A percentile compares a stretch with the other conserved stretches of the same genome.
Evolutionary conservation across 1,284 basidiomycete species (phyloP).

Genomic region (Athelia psychrophila): DNA sequence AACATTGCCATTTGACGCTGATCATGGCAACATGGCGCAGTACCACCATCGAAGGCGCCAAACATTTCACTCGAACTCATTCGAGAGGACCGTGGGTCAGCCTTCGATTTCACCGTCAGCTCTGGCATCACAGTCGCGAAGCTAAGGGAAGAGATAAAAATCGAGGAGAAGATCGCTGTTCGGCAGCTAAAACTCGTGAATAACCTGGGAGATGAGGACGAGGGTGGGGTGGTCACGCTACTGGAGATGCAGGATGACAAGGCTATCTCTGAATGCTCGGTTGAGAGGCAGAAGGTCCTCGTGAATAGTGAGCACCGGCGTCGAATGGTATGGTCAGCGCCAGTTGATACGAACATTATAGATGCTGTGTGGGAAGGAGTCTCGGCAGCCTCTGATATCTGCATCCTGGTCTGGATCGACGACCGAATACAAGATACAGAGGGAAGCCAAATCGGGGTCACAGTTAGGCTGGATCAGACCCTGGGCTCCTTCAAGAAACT

Average conservation of each 20-base stretch:
- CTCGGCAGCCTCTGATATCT: not conserved
- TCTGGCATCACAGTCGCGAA: not conserved
- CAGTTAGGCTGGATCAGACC: not conserved
- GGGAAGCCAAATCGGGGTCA: not conserved
- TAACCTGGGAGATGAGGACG: not conserved
- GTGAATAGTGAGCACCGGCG: too few relatives aligned
- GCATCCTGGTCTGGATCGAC: not conserved
- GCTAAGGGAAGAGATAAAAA: not conserved
- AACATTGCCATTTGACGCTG: too few relatives aligned
- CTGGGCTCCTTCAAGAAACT: not conserved
- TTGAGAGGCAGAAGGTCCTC: too few relatives aligned
- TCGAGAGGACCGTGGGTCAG: not conserved
- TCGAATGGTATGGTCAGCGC: too few relatives aligned
- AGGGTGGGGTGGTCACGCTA: not conserved
- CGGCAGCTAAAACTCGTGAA: not conserved
- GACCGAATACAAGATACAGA: not conserved
- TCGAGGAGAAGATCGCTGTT: not conserved
- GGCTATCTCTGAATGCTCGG: not conserved
- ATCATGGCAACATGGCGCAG: not conserved
- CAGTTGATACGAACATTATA: too few relatives aligned
- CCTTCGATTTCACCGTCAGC: not conserved
- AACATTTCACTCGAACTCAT: not conserved
- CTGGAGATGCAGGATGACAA: not conserved
- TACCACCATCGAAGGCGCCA: not conserved
- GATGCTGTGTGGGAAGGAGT: too few relatives aligned